Percentiles rank a stretch among this genome's conserved stretches.
These are phyloP conservation scores for Hyphopichia fennica DNA, from an alignment of 1,139 yeast species.

Conservation along the genomic window DNA sequence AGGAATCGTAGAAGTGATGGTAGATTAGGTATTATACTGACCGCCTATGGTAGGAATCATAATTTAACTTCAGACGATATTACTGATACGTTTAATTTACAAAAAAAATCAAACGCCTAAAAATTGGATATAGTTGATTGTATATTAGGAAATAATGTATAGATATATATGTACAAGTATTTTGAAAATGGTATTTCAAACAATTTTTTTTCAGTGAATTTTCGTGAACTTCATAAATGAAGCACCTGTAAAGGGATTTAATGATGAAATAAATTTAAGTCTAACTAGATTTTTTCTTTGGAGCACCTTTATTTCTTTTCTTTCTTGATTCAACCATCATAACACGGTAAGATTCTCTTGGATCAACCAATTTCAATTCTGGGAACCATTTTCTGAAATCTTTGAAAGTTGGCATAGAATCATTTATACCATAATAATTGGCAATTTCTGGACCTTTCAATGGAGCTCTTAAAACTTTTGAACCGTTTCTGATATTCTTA, in stretches of 20 bases:
- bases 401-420: slow-evolving; percentile 58
- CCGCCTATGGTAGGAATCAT: not conserved
- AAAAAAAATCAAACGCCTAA: slow-evolving; percentile 10
- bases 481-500: slow-evolving; percentile 65
- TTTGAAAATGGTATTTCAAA: not conserved
- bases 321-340: slow-evolving; percentile 67
- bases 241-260: not conserved
- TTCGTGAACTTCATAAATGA: not conserved
- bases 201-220: no score
- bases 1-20: slow-evolving; percentile 11
- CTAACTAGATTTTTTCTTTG: slow-evolving; percentile 60
- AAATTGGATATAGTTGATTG: not conserved
- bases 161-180: slow-evolving; percentile 8
- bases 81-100: slow-evolving; percentile 30
- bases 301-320: slow-evolving; percentile 93
- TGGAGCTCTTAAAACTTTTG: slow-evolving; percentile 70
- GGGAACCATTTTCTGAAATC: slow-evolving; percentile 59
- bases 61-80: slow-evolving; percentile 20
- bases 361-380: slow-evolving; percentile 65
- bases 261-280: not conserved
- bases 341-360: slow-evolving; percentile 69
- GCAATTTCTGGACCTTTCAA: slow-evolving; percentile 74
- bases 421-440: slow-evolving; percentile 75
- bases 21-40: slow-evolving; percentile 6
- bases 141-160: not conserved